Evolutionary conservation across 2,329 filamentous ascomycete species (phyloP), one percentile per base, ranked within the genome.

Genomic region (Colletotrichum orchidophilum): DNA sequence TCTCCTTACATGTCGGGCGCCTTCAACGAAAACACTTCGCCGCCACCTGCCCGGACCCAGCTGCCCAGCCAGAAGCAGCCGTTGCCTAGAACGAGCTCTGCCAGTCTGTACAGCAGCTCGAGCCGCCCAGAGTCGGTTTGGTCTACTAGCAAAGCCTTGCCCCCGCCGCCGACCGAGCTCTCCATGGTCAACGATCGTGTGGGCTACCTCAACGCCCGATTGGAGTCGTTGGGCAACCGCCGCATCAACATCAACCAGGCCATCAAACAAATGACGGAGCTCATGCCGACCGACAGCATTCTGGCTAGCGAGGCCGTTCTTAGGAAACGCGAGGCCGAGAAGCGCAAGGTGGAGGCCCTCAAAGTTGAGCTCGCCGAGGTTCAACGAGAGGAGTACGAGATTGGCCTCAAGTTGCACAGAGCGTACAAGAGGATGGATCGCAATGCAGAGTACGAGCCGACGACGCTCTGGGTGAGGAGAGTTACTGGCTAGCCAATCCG

Each of bases 351-450:
- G 0, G 89, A 91, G 73, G 86, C 84, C 26, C 84, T 95, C 62
- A 87, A 88, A 70, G 81, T 82, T 61, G 92, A 95, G 78, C 85
- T 96, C 42, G 88, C 91, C 3, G 93, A 95, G 73, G 89, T 96
- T 29, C 88, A 90, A 80, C 87, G 90, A 73, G 91, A 96, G 80
- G 92, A 95, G 80, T 92, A 96, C 77, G 93, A 96, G 66, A 82
- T 95, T 52, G 94, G 94, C 1, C 82, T 96, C 76, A 92, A 91
- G 80, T 84, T 96, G 65, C 90, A 94, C 78, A 85, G 92, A 26
- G 91, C 92, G 11, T 92, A 93, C 81, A 95, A 94, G 83, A 88
- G 93, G 58, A 86, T 91, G 75, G 93, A 95, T 76, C 88, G 91
- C 73, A 87, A 92, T 63, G 87, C 86, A 2, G 85, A 86, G 39